These are phyloP conservation scores for Sporodiniella umbellata DNA, from an alignment of 371 early-diverging fungal genomes.

Conservation along the genomic window DNA sequence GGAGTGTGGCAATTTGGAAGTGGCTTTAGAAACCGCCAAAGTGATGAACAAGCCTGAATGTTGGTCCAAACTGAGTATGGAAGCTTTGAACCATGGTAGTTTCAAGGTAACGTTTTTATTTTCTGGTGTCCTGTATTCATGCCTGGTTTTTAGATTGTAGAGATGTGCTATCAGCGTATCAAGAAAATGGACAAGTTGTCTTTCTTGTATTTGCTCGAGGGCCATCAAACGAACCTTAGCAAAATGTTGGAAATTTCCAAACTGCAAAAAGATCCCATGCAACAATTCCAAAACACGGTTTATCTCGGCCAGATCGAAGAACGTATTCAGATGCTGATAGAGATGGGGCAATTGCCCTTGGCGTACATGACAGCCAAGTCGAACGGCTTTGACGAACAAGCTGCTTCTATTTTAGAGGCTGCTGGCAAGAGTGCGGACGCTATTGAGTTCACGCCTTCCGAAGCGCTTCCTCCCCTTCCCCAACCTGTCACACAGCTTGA, in stretches of 20 bases:
- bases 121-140: neutral
- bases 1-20: constrained; percentile 93
- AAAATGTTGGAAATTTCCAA: constrained; percentile 93
- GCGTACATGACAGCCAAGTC: constrained; percentile 92
- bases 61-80: constrained; percentile 84
- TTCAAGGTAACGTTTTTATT: constrained; percentile 49
- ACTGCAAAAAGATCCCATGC: constrained; percentile 75
- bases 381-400: constrained; percentile 82
- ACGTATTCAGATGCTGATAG: constrained; percentile 75
- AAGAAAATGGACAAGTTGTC: constrained; percentile 89
- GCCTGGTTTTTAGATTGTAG: constrained; percentile 62
- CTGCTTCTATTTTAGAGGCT: constrained; percentile 71
- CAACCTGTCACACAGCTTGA: constrained; percentile 65
- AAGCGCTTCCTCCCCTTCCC: constrained; percentile 53
- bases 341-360: constrained; percentile 81
- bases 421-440: constrained; percentile 66
- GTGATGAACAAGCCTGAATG: constrained; percentile 80
- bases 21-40: constrained; percentile 90
- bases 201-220: constrained; percentile 90
- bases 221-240: constrained; percentile 80
- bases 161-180: constrained; percentile 84
- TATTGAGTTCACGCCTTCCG: constrained; percentile 47
- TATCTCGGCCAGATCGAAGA: constrained; percentile 87
- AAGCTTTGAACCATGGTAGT: constrained; percentile 89
- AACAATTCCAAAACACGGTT: constrained; percentile 86